Conservation (phyloP, 768 basidiomycete genomes). For the Termitomyces sp. region DNA sequence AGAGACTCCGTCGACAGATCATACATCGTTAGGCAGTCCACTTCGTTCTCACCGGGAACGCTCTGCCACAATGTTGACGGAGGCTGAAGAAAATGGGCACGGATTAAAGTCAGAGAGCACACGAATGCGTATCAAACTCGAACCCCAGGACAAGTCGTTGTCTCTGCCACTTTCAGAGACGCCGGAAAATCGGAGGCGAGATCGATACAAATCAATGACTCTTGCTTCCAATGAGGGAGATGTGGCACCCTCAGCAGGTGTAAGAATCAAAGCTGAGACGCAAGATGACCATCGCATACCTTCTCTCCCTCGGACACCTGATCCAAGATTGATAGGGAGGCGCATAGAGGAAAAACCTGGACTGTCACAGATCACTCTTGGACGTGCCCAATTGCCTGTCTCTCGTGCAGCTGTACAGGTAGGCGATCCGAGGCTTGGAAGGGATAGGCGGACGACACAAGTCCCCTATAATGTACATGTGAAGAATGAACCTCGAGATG, state of each 20-base stretch:
- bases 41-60: not conserved
- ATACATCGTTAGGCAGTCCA: not conserved
- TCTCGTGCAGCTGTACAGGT: not conserved
- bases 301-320: not conserved
- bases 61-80: not conserved
- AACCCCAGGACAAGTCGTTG: not conserved
- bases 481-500: conserved; percentile 10
- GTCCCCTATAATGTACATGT: not conserved
- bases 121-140: not conserved
- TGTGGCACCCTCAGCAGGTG: not conserved
- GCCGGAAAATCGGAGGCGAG: not conserved
- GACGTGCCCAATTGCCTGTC: not conserved
- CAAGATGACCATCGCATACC: not conserved
- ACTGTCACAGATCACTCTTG: not conserved
- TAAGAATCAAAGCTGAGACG: not conserved
- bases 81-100: not conserved
- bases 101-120: not conserved
- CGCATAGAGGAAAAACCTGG: not conserved
- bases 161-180: not conserved
- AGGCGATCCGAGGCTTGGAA: not conserved
- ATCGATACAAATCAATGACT: not conserved
- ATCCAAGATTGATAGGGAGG: not conserved
- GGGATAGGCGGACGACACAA: not conserved
- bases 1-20: not conserved
- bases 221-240: not conserved